Conservation (phyloP, 2,329 filamentous ascomycete species). For the Claviceps pusilla region DNA sequence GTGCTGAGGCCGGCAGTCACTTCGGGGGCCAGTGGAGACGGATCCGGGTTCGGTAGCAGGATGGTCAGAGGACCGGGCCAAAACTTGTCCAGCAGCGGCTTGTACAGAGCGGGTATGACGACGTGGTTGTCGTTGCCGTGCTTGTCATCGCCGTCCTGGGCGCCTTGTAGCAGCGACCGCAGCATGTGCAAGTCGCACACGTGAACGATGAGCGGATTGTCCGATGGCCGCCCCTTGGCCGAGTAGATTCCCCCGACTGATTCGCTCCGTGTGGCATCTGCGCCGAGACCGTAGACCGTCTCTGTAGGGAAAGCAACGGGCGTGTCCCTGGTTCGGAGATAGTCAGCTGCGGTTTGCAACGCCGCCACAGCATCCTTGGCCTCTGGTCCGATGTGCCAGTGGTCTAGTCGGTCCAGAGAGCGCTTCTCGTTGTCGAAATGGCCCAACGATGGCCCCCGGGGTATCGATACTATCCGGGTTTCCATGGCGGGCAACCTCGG, state of each 20-base stretch:
- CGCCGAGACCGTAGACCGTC: slow-evolving; percentile 93
- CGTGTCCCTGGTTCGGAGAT: slow-evolving; percentile 48
- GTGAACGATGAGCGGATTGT: slow-evolving; percentile 93
- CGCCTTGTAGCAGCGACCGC: slow-evolving; percentile 36
- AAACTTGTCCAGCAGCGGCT: slow-evolving; percentile 61
- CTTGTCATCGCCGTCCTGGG: slow-evolving; percentile 4
- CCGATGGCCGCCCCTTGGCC: slow-evolving; percentile 77
- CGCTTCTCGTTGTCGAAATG: slow-evolving; percentile 17
- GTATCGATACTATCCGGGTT: slow-evolving; percentile 25
- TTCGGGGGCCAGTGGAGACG: slow-evolving; percentile 65
- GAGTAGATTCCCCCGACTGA: slow-evolving; percentile 85
- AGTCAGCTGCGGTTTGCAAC: slow-evolving; percentile 49
- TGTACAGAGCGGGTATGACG: slow-evolving; percentile 59
- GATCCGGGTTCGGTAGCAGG: slow-evolving; percentile 59
- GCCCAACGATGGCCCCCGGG: slow-evolving; percentile 18
- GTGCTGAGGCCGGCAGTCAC: slow-evolving; percentile 75
- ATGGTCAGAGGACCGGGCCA: slow-evolving; percentile 95
- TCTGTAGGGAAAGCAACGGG: slow-evolving; percentile 95
- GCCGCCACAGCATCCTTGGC: slow-evolving; percentile 19
- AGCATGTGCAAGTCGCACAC: slow-evolving; percentile 70
- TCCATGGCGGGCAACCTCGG: slow-evolving; percentile 18
- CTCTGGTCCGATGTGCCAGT: slow-evolving; percentile 25
- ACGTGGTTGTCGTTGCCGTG: slow-evolving; percentile 21
- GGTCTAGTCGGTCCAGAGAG: slow-evolving; percentile 19
- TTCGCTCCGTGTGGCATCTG: slow-evolving; percentile 73